These are phyloP conservation scores for Canariomyces notabilis DNA, from an alignment of 2,329 filamentous ascomycete species.

Conservation along the genomic window DNA sequence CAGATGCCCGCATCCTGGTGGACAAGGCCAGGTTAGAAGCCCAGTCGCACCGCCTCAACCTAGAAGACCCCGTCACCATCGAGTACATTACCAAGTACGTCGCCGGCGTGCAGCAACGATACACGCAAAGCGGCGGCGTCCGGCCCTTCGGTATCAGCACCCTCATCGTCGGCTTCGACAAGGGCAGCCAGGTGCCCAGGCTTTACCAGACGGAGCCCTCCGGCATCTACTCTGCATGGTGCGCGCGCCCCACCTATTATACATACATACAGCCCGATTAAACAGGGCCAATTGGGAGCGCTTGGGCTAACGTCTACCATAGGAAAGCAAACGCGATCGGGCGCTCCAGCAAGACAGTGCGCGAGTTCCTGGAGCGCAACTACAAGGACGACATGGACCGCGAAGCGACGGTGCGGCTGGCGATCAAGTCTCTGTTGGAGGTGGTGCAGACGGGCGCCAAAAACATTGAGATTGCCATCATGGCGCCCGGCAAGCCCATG, in stretches of 20 bases:
- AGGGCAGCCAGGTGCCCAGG: slow-evolving; percentile 79
- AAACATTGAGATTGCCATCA: slow-evolving; percentile 99
- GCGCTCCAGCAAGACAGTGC: slow-evolving; percentile 96
- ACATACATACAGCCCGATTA: too few relatives aligned
- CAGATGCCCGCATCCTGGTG: slow-evolving; percentile 94
- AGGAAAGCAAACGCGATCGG: slow-evolving; percentile 99
- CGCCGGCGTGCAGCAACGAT: slow-evolving; percentile 94
- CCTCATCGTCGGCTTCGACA: slow-evolving; percentile 96
- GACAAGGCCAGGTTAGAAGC: slow-evolving; percentile 97
- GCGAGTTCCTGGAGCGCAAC: slow-evolving; percentile 97
- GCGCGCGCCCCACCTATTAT: slow-evolving; percentile 31
- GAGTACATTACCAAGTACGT: slow-evolving; percentile 99
- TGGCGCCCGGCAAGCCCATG: slow-evolving; percentile 85
- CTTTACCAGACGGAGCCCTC: slow-evolving; percentile 99
- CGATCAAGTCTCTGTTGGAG: slow-evolving; percentile 96
- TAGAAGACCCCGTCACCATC: slow-evolving; percentile 95
- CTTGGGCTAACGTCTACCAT: slow-evolving; percentile 19
- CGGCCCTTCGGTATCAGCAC: slow-evolving; percentile 98
- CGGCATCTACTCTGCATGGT: slow-evolving; percentile 99
- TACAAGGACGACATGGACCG: slow-evolving; percentile 98
- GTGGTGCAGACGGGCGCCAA: slow-evolving; percentile 98
- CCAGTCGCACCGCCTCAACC: slow-evolving; percentile 92
- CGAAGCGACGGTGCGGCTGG: slow-evolving; percentile 91
- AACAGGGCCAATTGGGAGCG: background rate
- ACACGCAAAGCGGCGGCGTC: slow-evolving; percentile 98